Base-by-base conservation (phyloP, 257 asterid species). In the Mentha longifolia region DNA sequence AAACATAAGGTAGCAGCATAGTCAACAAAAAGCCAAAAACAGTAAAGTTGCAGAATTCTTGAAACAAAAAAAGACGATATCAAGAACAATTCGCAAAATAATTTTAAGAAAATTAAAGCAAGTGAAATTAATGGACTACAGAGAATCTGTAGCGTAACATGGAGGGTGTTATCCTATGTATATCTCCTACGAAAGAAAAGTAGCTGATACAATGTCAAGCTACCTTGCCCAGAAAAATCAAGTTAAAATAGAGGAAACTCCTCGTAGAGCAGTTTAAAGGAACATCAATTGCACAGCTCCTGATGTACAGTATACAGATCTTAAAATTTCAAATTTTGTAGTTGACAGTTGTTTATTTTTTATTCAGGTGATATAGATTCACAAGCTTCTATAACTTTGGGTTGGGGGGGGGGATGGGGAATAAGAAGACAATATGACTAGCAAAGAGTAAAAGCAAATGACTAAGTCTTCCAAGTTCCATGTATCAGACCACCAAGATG, bases 51-150 rank as follows among this genome's bases (percentile, higher is more conserved):
- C 37, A 10, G 3, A 49, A 60, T 35, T 37, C 46, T 33, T 49
- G 14, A 39, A 62, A 45, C 28, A 28, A 10, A 43, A 69, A 25
- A 39, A 9, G 33, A 7, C 39, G 56, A 57, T n/a, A n/a, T 58
- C 45, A 15, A 68, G 41, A 58, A 17, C 46, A 33, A 37, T 59
- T 20, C 9, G 28, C 55, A 25, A 42, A 57, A 47, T 3, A 56
- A 54, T 22, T 28, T 59, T 3, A 68, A 55, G 60, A 73, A 49
- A 61, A 65, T 54, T 62, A 64, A 59, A 51, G 74, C 66, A 74
- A 68, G 67, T 71, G 70, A 71, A 67, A 68, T 70, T 47, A 46
- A 43, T 59, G 59, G 46, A 77, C n/a, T 59, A 31, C 45, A 15
- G 42, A 50, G 64, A 70, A 51, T 35, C 15, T 62, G 73, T 9